A percentile compares a stretch with the other conserved stretches of the same genome.
Conservation (phyloP, 2,329 filamentous ascomycete species). For the Ascochyta pisi region DNA sequence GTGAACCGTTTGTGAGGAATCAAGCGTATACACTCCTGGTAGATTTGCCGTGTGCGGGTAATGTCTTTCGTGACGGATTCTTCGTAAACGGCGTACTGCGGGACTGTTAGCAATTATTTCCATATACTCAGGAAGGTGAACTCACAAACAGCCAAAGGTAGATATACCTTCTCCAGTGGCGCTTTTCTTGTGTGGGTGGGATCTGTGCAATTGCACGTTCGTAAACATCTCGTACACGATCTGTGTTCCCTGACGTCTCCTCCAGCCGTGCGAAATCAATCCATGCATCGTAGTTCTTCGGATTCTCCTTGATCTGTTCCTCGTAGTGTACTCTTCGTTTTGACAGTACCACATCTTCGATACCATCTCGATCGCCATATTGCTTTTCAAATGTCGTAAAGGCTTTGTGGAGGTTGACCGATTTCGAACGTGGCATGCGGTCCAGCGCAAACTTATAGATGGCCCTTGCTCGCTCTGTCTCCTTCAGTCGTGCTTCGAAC, state of each 20-base stretch:
- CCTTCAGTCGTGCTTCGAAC: constrained; percentile 93
- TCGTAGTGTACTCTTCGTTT: constrained; percentile 94
- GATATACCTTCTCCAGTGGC: constrained; percentile 96
- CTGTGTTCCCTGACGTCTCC: constrained; percentile 80
- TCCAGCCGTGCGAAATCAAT: constrained; percentile 94
- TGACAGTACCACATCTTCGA: constrained; percentile 94
- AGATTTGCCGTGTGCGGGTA: constrained; percentile 84
- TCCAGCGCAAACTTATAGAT: constrained; percentile 98
- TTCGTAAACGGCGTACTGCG: constrained; percentile 86
- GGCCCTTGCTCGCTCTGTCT: constrained; percentile 89
- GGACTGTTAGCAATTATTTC: not conserved
- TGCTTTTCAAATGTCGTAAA: constrained; percentile 99
- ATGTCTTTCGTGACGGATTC: constrained; percentile 83
- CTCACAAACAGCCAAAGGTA: constrained; percentile 87
- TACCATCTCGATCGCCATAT: constrained; percentile 89
- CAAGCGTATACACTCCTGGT: constrained; percentile 83
- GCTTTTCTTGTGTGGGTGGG: constrained; percentile 93
- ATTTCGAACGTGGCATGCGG: constrained; percentile 85
- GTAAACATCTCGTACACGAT: constrained; percentile 89
- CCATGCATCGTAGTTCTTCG: constrained; percentile 97
- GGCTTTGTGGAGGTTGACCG: constrained; percentile 83
- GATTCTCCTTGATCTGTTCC: constrained; percentile 89
- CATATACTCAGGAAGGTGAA: not conserved
- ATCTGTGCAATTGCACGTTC: constrained; percentile 95
- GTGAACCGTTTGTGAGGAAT: constrained; percentile 97